Evolutionary conservation across 257 asterid species (phyloP).

Genomic region (Nicotiana benthamiana): DNA sequence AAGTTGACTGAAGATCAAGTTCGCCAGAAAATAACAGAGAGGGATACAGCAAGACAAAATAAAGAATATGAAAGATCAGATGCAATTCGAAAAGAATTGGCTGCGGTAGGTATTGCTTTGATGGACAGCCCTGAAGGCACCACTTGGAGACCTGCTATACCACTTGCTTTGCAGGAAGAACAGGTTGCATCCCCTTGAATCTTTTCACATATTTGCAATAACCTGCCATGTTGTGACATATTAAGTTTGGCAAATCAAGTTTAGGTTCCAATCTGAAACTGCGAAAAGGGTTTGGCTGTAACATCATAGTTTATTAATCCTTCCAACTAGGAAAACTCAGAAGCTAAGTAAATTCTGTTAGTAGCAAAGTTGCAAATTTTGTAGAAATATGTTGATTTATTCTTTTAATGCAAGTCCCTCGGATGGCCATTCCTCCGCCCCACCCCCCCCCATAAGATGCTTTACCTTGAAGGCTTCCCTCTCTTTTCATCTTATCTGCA

Average conservation of each 20-base stretch:
- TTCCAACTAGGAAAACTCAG: neutral
- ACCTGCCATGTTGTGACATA: neutral
- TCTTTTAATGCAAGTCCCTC: neutral
- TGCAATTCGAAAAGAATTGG: constrained; percentile 62
- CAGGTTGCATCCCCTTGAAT: constrained; percentile 29
- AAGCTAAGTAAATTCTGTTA: neutral
- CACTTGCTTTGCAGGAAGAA: constrained; percentile 44
- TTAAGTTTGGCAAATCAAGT: neutral
- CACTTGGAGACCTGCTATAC: constrained; percentile 56
- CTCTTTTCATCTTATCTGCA: neutral
- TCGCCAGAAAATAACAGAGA: constrained; percentile 33
- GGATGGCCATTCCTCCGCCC: too few species aligned
- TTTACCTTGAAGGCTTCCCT: neutral
- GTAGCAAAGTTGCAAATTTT: neutral
- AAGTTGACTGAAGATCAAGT: constrained; percentile 63
- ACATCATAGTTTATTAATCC: neutral
- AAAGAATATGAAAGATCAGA: constrained; percentile 85
- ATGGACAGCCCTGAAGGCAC: constrained; percentile 79
- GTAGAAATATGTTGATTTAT: neutral
- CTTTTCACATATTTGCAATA: constrained; percentile 3
- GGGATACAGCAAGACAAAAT: constrained; percentile 55
- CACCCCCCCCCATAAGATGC: too few species aligned
- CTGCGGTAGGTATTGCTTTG: constrained; percentile 71
- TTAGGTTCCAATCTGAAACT: neutral
- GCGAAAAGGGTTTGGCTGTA: neutral